phyloP scores from a whole-genome alignment of 2,329 filamentous ascomycete genomes.

The Mycocentrospora acerina region DNA sequence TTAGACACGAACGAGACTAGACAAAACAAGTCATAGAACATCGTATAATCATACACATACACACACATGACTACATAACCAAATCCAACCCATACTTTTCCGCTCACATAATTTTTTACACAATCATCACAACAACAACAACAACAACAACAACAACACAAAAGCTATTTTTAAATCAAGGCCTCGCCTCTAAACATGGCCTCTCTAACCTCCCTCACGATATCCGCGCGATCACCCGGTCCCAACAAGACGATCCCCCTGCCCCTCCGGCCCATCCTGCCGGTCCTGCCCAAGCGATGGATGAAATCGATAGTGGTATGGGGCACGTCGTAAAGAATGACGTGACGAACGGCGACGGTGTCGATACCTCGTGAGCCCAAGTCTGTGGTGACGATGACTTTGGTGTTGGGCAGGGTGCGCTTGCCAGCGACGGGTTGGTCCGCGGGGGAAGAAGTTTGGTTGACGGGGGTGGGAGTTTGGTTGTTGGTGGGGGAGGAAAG shows the following conservation, averaged over 20 bases:
- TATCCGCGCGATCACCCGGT: constrained; percentile 83
- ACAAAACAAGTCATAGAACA: too few species aligned
- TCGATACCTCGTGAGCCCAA: constrained; percentile 91
- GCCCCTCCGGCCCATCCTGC: constrained; percentile 87
- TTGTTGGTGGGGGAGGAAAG: constrained; percentile 7
- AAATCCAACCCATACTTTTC: too few species aligned
- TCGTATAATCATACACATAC: too few species aligned
- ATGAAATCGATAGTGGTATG: constrained; percentile 98
- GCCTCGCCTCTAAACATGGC: constrained; percentile 59
- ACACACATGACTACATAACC: too few species aligned
- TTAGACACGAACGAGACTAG: too few species aligned
- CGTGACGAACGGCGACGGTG: constrained; percentile 84
- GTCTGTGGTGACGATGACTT: constrained; percentile 92
- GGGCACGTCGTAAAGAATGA: constrained; percentile 95
- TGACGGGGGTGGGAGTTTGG: neutral
- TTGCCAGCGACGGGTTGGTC: constrained; percentile 2
- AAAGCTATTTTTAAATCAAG: constrained; percentile 43
- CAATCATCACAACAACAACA: too few species aligned
- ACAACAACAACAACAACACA: too few species aligned
- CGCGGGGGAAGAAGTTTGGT: neutral
- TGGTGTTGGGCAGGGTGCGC: constrained; percentile 69
- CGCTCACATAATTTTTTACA: too few species aligned
- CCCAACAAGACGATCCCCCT: constrained; percentile 88
- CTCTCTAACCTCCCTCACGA: constrained; percentile 88
- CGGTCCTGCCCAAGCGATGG: constrained; percentile 87